phyloP scores from a whole-genome alignment of 225 moss, liverwort and hornwort genomes.

The Neckera pumila region DNA sequence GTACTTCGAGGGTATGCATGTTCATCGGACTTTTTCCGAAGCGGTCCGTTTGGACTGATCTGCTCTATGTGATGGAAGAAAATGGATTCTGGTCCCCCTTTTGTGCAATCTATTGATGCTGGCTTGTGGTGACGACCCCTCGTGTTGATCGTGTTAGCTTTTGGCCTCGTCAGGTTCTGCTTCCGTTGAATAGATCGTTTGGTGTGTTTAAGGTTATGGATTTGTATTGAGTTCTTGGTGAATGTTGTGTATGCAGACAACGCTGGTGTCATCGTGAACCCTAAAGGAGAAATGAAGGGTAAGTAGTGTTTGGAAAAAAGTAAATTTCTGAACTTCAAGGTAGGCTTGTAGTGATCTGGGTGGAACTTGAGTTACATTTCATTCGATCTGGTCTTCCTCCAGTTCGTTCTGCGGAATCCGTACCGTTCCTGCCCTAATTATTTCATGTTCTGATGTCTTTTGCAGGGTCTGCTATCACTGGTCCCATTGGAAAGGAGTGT shows the following conservation, averaged over 20 bases:
- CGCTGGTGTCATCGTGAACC: slow-evolving; percentile 86
- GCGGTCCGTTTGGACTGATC: neutral
- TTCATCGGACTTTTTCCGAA: neutral
- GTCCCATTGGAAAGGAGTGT: slow-evolving; percentile 80
- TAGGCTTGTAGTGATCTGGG: neutral
- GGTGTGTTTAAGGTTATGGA: neutral
- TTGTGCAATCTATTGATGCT: neutral
- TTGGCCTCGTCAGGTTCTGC: neutral
- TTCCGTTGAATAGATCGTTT: neutral
- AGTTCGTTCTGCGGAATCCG: neutral
- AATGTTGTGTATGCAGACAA: slow-evolving; percentile 41
- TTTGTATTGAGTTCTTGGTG: neutral
- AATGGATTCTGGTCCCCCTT: neutral
- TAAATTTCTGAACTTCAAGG: neutral
- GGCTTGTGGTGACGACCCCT: too few relatives aligned
- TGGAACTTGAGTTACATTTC: neutral
- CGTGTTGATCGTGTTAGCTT: neutral
- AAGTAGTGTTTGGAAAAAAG: neutral
- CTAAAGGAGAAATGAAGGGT: slow-evolving; percentile 97
- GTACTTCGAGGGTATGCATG: slow-evolving; percentile 70
- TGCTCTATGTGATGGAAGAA: too few relatives aligned
- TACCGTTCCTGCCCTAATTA: neutral
- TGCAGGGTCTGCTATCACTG: slow-evolving; percentile 84
- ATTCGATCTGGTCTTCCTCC: neutral
- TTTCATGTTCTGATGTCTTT: neutral